Base-by-base conservation (phyloP, 441 rosid genomes). In the Mallotus japonicus region DNA sequence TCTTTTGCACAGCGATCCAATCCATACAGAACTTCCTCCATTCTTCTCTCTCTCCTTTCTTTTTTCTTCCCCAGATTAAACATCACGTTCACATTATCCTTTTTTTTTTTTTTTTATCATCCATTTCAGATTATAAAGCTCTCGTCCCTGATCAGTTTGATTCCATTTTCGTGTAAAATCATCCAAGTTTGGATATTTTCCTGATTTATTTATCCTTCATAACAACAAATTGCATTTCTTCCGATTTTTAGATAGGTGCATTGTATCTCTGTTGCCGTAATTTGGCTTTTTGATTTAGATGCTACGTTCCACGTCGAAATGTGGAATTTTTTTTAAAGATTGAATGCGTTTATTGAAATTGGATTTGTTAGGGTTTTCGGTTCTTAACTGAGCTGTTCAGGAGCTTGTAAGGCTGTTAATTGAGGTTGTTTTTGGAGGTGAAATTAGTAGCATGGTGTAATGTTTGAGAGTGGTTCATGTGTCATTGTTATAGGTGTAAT, bases 391-490 rank as follows among this genome's bases (percentile, higher is more conserved):
- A 50, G 69, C 53, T 72, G 6, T 53, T 42, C 14, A 19, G 12
- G 61, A 62, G 61, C 68, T 72, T 5, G 16, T 34, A 49, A 28
- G 32, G 32, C 3, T 28, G 32, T 28, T 28, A 28, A 28, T 28
- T 28, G 32, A 28, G 32, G 49, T 58, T 42, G 34, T 50, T 66
- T 64, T 8, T 66, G 20, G 69, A 24, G 57, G 22, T 67, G 56
- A 24, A 20, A 44, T 59, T 37, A 37, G 40, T 37, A 37, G 40
- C 5, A 77, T 76, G 81, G 80, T 62, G 67, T 62, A 71, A 71
- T 64, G 56, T 64, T 73, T 75, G 79, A 61, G 55, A 46, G 47
- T 62, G 42, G 53, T 70, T 78, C 59, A 66, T 83, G 40, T 37
- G 40, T 37, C 40, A 44, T 44, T 7, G 5, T 44, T 44, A 44